These are phyloP conservation scores for Phytophthora megakarya DNA, from an alignment of 352 stramenopile genomes.

Conservation along the genomic window DNA sequence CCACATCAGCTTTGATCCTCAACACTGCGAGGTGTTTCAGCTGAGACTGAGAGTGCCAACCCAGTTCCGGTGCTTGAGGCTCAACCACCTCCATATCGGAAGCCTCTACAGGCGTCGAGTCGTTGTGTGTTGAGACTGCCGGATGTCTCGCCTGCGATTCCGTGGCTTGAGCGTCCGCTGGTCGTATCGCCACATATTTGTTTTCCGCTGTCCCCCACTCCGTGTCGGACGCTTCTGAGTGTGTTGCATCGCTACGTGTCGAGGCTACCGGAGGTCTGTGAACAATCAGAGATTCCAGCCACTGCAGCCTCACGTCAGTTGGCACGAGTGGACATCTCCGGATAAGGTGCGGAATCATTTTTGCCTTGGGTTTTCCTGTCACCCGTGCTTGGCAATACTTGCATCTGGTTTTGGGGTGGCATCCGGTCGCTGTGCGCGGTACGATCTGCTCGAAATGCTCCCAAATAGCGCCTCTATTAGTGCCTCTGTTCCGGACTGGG, in stretches of 20 bases:
- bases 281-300: no score
- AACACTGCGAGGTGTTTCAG: conserved; percentile 3
- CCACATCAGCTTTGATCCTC: conserved; percentile 10
- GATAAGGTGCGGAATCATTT: conserved; percentile 10
- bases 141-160: conserved; percentile 1
- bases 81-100: no score
- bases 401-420: conserved; percentile 3
- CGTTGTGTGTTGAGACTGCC: neutral
- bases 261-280: neutral
- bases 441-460: conserved; percentile 7
- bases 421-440: conserved; percentile 3
- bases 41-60: neutral
- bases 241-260: neutral
- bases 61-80: no score
- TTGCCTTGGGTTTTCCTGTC: conserved; percentile 3
- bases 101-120: no score
- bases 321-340: conserved; percentile 1
- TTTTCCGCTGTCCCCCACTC: neutral
- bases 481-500: no score
- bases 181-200: no score
- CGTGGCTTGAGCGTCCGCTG: neutral
- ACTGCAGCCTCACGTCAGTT: neutral
- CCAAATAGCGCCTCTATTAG: neutral
- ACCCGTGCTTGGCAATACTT: conserved; percentile 5
- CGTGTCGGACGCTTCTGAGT: neutral